Evolutionary conservation across 75 land plant species (phyloP), one percentile per base, ranked within the genome.

Genomic region (Isoetes taiwanensis): DNA sequence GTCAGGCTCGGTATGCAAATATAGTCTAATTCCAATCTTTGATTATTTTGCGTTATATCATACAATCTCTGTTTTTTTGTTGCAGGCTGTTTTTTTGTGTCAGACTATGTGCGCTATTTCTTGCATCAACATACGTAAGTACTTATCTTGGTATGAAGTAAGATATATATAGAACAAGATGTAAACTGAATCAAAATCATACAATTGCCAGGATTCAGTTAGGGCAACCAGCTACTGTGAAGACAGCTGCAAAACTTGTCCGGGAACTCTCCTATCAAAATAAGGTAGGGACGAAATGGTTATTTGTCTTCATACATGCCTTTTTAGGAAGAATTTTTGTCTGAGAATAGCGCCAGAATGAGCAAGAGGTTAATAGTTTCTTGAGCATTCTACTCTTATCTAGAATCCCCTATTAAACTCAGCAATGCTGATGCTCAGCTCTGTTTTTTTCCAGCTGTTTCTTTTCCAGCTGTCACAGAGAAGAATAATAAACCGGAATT

Each of bases 51-150:
- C 34, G 16, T 42, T 20, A 24, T 31, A 17, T 16, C 55, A 17
- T 59, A 14, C 42, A 32, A 9, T 21, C 43, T 58, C 26, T n/a
- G 3, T 26, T 40, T 16, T 60, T 29, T 29, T 27, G 16, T 69
- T 68, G 25, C 75, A 85, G 96, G 91, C 91, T 43, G 96, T 86
- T 32, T 85, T 82, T 72, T 77, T 55, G 72, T 85, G 6, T 82
- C 96, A 34, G 91, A 87, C 60, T 87, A 91, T 69, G 94, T 83
- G 0, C 85, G 97, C 12, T 83, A 91, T 66, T 87, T 87, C 61
- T 82, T 91, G 33, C 68, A 81, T 68, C 97, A 91, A 34, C 97
- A 91, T 56, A 86, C 88, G 97, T 90, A 54, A 86, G 97, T 69
- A 20, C 28, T 29, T 17, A 26, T 12, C 59, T 59, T 59, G 24